Evolutionary conservation across 495 filamentous ascomycete species (phyloP), one percentile per base, ranked within the genome.

Genomic region (Entonaema liquescens): DNA sequence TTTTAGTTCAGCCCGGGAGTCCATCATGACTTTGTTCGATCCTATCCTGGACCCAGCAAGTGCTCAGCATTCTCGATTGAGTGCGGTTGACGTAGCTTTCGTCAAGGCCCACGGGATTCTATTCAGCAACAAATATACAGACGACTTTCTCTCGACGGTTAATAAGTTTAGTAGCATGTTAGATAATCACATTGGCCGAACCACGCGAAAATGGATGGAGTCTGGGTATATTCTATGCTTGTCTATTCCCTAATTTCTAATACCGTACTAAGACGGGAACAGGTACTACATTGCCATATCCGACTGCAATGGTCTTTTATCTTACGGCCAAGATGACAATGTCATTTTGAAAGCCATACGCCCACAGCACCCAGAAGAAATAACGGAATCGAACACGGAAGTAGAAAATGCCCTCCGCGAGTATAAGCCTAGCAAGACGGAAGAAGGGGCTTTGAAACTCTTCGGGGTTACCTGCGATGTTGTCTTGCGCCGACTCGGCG

Each of bases 1-100:
- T 0, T 93, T 92, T 66, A 68, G 65, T 4, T 87, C 86, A 19
- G 88, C 92, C 9, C 82, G 86, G 9, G 90, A 92, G 57, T 92
- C 89, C 58, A 88, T 94, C 59, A 78, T 87, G 73, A 91, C 91
- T 1, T 78, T 95, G 0, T 90, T 93, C 70, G 87, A 88, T 60
- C 91, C 91, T 2, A 81, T 92, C n/a, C 76, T 90, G 47, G 77
- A 82, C 26, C 61, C 73, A 15, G 67, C 62, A 0, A 76, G 79
- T 2, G 70, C 79, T 23, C 67, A 75, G 7, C 74, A 74, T 47
- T 61, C 66, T 7, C 71, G 70, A 70, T 75, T 76, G 65, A 77
- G 28, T 70, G 74, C 62, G 61, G 77, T 73, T 49, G 85, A 79
- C 67, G 79, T 85, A 0, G 77, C 82, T 0, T 91, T 92, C 68